Evolutionary conservation across 768 basidiomycete genomes (phyloP).

Genomic region (Boletus reticulatus): DNA sequence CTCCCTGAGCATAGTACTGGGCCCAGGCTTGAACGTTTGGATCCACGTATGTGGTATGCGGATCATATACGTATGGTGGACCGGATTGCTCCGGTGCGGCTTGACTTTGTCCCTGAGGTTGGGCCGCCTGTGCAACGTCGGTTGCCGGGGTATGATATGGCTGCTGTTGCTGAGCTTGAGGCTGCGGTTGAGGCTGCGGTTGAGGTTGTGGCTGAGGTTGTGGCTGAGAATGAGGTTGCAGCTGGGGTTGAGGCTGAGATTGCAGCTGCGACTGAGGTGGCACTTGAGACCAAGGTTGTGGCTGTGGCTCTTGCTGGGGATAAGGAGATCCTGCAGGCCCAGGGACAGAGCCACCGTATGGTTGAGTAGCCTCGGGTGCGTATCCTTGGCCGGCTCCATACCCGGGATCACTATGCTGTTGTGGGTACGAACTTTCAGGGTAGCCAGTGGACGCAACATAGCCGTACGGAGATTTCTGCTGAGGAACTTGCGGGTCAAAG

Average conservation of each 20-base stretch:
- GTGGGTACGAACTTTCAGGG: conserved; percentile 26
- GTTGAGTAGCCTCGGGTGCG: conserved; percentile 14
- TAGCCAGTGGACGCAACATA: conserved; percentile 23
- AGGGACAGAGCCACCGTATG: conserved; percentile 17
- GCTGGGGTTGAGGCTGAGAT: conserved; percentile 33
- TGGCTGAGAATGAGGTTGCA: conserved; percentile 30
- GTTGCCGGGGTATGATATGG: conserved; percentile 9
- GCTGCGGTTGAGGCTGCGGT: conserved; percentile 25
- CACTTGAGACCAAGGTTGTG: conserved; percentile 21
- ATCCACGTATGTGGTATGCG: conserved; percentile 66
- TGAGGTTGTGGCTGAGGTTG: conserved; percentile 40
- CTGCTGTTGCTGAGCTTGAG: conserved; percentile 31
- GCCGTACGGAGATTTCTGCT: conserved; percentile 29
- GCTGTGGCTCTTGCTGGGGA: conserved; percentile 28
- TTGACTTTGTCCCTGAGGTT: conserved; percentile 15
- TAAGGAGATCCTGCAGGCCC: conserved; percentile 33
- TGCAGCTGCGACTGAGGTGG: conserved; percentile 33
- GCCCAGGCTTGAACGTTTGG: conserved; percentile 87
- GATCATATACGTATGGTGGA: conserved; percentile 59
- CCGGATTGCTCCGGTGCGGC: conserved; percentile 28
- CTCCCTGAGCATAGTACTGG: conserved; percentile 80
- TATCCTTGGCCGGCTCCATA: conserved; percentile 26
- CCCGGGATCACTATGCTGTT: conserved; percentile 23
- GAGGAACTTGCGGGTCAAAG: conserved; percentile 45
- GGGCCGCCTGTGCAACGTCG: conserved; percentile 7